phyloP scores from a whole-genome alignment of 2,329 filamentous ascomycete genomes.

The Cytospora schulzeri region DNA sequence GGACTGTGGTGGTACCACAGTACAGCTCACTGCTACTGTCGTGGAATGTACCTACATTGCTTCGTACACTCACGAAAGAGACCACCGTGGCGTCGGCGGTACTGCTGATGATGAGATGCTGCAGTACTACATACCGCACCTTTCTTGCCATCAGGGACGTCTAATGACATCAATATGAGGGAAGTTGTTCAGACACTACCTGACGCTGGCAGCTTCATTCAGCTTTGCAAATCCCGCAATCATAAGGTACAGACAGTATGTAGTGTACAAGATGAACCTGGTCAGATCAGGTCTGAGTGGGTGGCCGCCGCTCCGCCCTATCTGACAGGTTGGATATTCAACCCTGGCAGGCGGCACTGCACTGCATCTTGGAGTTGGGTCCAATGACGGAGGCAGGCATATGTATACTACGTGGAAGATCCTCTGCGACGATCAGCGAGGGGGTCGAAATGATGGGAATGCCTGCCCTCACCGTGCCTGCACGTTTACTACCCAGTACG shows the following conservation, averaged over 20 bases:
- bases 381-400: constrained; percentile 3
- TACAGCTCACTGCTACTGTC: neutral
- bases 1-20: neutral
- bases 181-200: neutral
- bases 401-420: neutral
- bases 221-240: constrained; percentile 14
- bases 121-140: neutral
- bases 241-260: constrained; percentile 1
- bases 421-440: constrained; percentile 4
- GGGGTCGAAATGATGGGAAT: neutral
- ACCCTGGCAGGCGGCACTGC: constrained; percentile 12
- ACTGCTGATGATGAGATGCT: constrained; percentile 3
- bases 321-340: neutral
- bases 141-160: constrained; percentile 4
- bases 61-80: neutral
- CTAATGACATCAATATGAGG: constrained; percentile 21
- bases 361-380: constrained; percentile 6
- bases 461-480: constrained; percentile 1
- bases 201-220: neutral
- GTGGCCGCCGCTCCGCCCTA: constrained; percentile 2
- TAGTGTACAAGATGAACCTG: constrained; percentile 1
- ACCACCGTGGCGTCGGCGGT: constrained; percentile 13
- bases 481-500: neutral
- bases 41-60: neutral
- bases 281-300: constrained; percentile 4